phyloP scores from a whole-genome alignment of 768 basidiomycete genomes.

The Auriscalpium orientale region DNA sequence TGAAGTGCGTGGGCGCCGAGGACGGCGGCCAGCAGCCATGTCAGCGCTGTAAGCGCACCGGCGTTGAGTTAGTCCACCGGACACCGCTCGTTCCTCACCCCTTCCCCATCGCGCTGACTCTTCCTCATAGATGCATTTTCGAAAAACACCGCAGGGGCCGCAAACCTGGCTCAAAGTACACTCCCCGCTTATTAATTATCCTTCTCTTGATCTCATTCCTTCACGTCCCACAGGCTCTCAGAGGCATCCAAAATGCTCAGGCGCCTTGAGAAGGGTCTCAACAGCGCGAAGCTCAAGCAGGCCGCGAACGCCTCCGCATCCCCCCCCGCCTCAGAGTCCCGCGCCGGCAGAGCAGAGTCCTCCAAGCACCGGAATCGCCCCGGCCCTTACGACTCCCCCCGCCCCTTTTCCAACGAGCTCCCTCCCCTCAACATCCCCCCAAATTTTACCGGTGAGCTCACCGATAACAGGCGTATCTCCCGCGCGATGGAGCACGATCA shows the following conservation, averaged over 20 bases:
- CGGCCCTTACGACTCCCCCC: conserved; percentile 22
- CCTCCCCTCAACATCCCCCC: conserved; percentile 39
- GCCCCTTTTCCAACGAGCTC: conserved; percentile 38
- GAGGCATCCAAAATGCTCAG: conserved; percentile 88
- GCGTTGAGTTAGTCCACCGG: conserved; percentile 39
- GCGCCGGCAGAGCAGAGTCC: conserved; percentile 6
- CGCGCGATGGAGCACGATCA: conserved; percentile 26
- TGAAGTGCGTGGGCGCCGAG: conserved; percentile 89
- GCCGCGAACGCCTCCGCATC: conserved; percentile 31
- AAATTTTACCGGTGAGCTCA: conserved; percentile 1
- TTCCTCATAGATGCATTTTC: conserved; percentile 57
- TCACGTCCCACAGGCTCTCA: conserved; percentile 47
- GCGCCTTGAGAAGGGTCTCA: conserved; percentile 77
- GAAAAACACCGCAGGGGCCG: conserved; percentile 86
- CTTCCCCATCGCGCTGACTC: conserved; percentile 7
- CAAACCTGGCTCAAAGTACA: conserved; percentile 85
- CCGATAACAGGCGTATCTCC: conserved; percentile 6
- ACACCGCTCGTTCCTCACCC: conserved; percentile 8
- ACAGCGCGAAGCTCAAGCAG: conserved; percentile 62
- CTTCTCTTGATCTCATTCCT: conserved; percentile 8
- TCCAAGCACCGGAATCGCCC: conserved; percentile 9
- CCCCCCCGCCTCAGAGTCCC: conserved; percentile 21
- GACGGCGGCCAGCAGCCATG: conserved; percentile 67
- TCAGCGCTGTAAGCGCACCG: conserved; percentile 78
- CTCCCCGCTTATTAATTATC: conserved; percentile 4